Base-by-base conservation (phyloP, 768 basidiomycete species). In the Trametes coccinea region DNA sequence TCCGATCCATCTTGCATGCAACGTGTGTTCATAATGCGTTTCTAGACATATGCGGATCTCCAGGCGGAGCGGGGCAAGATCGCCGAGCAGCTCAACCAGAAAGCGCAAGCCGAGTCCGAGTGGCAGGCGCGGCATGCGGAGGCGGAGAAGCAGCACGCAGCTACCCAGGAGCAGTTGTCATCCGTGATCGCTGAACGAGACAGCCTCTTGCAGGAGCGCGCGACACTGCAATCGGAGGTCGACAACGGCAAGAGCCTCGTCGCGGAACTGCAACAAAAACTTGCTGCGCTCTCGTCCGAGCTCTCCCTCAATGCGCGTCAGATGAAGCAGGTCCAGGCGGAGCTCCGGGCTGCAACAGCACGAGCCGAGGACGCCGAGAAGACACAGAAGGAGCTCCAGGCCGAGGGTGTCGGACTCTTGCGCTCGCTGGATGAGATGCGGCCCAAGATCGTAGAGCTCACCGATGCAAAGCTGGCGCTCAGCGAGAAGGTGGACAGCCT, bases 371-470 rank as follows among this genome's bases (percentile, higher is more conserved):
- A 89, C 65, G 88, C 89, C 0, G 90, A 93, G 72, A 79, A 77
- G 66, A 85, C 78, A 3, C 87, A 91, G 67, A 83, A 84, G 68
- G 86, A 84, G 61, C 79, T 95, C 3, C 92, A 93, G 68, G 76
- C 78, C 0, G 93, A 95, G 73, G 91, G 92, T 43, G 85, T 82
- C n/a, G 81, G 78, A 54, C 80, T 95, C 37, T 84, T 93, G 85
- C 84, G 80, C 31, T 86, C 89, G n/a, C 75, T 94, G 61, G 88
- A 93, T 64, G 91, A 93, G 73, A 88, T 93, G 85, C 83, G 89
- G 33, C 84, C 90, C 43, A 93, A 93, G 77, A 86, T 93, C 63
- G 86, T 93, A 22, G 87, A 92, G 70, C 78, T 95, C 56, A 92
- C 89, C 2, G 83, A 85, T 40, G 81, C 79, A 62, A 91, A 88